Evolutionary conservation across 768 basidiomycete species (phyloP), one percentile per base, ranked within the genome.

Genomic region (Calocera viscosa): DNA sequence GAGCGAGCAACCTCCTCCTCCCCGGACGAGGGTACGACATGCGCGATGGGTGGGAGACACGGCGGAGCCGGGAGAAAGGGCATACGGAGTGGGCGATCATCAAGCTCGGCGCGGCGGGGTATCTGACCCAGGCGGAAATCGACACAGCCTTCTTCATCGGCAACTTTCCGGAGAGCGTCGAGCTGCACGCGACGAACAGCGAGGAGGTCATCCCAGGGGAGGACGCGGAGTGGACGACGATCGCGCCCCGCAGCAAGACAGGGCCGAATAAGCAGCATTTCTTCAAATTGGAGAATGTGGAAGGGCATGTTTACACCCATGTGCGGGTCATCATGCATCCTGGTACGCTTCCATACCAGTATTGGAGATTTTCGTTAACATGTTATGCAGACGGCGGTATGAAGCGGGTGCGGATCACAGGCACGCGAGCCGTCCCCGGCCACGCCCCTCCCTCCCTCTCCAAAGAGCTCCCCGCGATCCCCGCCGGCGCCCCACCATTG

Each of bases 31-130:
- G 91, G 30, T 87, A 86, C 73, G 88, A 95, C 72, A 99, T 99
- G 93, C 86, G 94, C 2, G 94, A 96, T 73, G 96, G 96, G 2
- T 99, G 96, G 96, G 96, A 99, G 77, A 98, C 95, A 1, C 92
- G 89, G 74, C 82, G 96, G 68, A 94, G 89, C 72, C 82, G 91
- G 65, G 80, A 78, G 47, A 82, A 82, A 65, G 91, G 82, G 40
- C 93, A 94, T 76, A 90, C 85, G 60, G 94, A 98, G 72, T 97
- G 92, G 90, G 90, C 84, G 2, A 82, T 97, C 67, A 86, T 95
- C 66, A 89, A 87, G 77, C 78, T 99, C 91, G 94, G 90, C 53
- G 81, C 84, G 60, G 79, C 87, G 17, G 90, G 91, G 10, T 77
- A 81, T 66, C 80, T 96, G n/a, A 83, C 77, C 32, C 74, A 88